Base-by-base conservation (phyloP, 2,329 filamentous ascomycete genomes). In the Colletotrichum phormii region DNA sequence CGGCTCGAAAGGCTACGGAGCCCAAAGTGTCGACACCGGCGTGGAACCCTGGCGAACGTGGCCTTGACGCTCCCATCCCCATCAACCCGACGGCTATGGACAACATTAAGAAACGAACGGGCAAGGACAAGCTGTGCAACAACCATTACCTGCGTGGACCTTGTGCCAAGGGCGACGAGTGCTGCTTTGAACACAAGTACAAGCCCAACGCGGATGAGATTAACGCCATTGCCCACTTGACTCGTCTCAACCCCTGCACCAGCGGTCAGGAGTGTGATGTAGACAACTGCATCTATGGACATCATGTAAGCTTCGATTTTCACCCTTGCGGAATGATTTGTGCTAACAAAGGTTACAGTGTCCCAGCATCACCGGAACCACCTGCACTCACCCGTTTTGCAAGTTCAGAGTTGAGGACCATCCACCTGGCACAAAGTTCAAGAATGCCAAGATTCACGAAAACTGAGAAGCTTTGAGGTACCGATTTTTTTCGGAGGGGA, bases 241-340 rank as follows among this genome's bases (percentile, higher is more conserved):
- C 89, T 2, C 84, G 90, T 6, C 80, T 89, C 68, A 91, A 90
- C 69, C 90, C 89, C 1, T 92, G 90, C 79, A 84, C 84, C 0
- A 85, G 81, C 35, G 88, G 88, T 0, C 90, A 92, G 77, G 83
- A 89, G n/a, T 92, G 90, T 75, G 85, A 88, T 7, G 80, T 86
- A 4, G 84, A 87, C 1, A 86, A 88, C 74, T 92, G 90, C 77
- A 91, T 91, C 71, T 91, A 92, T 75, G 90, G 90, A 3, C 90
- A 92, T 78, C 86, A 92, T 76, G 88, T 90, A 77, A 82, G 88
- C 84, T 29, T 58, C 22, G 15, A 15, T 12, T n/a, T 33, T 9
- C 29, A 55, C 31, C 11, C 13, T n/a, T 26, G 33, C 51, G 7
- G 49, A n/a, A 26, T 8, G 26, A 11, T 5, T 18, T n/a, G 33